Evolutionary conservation across 208 protist genomes (phyloP).

Genomic region (Naegleria fowleri): DNA sequence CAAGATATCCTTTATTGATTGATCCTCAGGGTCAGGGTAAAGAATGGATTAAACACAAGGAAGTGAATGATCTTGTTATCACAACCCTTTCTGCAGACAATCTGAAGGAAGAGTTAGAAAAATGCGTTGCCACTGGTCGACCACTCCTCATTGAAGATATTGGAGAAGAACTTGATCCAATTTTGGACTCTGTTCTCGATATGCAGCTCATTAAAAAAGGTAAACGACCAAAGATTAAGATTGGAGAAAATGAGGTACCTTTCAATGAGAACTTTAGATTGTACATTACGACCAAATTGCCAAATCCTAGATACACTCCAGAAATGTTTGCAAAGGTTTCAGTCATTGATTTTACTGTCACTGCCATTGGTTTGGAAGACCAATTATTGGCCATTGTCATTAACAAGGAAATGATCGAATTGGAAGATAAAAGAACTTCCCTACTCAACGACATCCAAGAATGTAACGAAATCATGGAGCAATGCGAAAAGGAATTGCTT

Average conservation of each 20-base stretch:
- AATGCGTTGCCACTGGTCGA: constrained; percentile 53
- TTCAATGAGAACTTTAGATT: constrained; percentile 45
- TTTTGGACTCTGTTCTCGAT: constrained; percentile 75
- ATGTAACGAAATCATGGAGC: constrained; percentile 44
- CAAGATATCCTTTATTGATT: constrained; percentile 69
- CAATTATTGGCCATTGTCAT: constrained; percentile 60
- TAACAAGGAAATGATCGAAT: constrained; percentile 58
- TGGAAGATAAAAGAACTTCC: constrained; percentile 58
- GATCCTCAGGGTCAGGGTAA: constrained; percentile 76
- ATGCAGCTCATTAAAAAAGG: constrained; percentile 48
- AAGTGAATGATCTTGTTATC: constrained; percentile 43
- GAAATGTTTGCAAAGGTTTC: constrained; percentile 69
- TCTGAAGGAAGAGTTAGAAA: constrained; percentile 61
- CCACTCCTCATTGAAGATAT: constrained; percentile 76
- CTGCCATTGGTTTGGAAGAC: constrained; percentile 61
- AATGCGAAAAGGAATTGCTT: constrained; percentile 51
- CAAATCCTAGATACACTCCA: constrained; percentile 72
- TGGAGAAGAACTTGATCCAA: constrained; percentile 71
- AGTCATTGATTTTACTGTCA: constrained; percentile 79
- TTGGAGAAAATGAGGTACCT: constrained; percentile 64
- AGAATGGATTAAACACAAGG: constrained; percentile 64
- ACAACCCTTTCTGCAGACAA: constrained; percentile 50
- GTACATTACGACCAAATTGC: constrained; percentile 74
- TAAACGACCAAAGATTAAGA: constrained; percentile 45
- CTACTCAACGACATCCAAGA: constrained; percentile 58